Conservation (phyloP, 2,329 filamentous ascomycete genomes). For the Pseudopyrenochaeta lycopersici region DNA sequence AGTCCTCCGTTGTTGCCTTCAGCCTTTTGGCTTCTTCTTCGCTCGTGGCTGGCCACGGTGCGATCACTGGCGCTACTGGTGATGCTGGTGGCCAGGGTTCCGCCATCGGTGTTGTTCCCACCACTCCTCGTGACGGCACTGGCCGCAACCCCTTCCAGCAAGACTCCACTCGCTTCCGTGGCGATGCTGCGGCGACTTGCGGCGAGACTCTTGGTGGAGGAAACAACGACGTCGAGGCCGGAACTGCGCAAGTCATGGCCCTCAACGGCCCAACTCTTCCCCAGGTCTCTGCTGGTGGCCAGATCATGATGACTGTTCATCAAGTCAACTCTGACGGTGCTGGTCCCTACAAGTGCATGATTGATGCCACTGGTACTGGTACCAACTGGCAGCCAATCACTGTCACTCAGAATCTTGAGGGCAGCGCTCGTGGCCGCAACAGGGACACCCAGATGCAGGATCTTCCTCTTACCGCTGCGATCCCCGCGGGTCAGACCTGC, state of each 20-base stretch:
- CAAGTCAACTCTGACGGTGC: constrained; percentile 74
- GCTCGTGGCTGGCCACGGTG: constrained; percentile 68
- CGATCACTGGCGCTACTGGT: constrained; percentile 67
- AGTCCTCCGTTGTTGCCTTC: constrained; percentile 51
- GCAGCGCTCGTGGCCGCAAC: constrained; percentile 59
- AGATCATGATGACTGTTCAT: constrained; percentile 70
- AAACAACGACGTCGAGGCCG: constrained; percentile 65
- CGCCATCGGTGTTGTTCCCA: constrained; percentile 63
- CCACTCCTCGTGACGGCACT: constrained; percentile 70
- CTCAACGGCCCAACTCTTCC: constrained; percentile 66
- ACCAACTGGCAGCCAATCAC: constrained; percentile 62
- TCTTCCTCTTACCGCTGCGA: constrained; percentile 65
- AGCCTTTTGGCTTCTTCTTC: constrained; percentile 63
- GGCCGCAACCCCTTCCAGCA: constrained; percentile 69
- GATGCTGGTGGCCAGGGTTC: constrained; percentile 63
- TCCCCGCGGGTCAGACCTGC: constrained; percentile 65
- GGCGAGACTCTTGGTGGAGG: constrained; percentile 68
- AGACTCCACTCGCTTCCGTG: constrained; percentile 70
- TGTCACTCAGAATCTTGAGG: constrained; percentile 64
- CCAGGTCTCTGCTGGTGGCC: constrained; percentile 66
- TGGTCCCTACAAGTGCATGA: constrained; percentile 72
- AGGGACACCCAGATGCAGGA: constrained; percentile 37
- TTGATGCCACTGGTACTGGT: constrained; percentile 68
- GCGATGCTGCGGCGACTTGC: constrained; percentile 60
- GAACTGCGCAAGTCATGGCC: constrained; percentile 66